Base-by-base conservation (phyloP, 73 alveolate genomes). In the Stentor coeruleus region DNA sequence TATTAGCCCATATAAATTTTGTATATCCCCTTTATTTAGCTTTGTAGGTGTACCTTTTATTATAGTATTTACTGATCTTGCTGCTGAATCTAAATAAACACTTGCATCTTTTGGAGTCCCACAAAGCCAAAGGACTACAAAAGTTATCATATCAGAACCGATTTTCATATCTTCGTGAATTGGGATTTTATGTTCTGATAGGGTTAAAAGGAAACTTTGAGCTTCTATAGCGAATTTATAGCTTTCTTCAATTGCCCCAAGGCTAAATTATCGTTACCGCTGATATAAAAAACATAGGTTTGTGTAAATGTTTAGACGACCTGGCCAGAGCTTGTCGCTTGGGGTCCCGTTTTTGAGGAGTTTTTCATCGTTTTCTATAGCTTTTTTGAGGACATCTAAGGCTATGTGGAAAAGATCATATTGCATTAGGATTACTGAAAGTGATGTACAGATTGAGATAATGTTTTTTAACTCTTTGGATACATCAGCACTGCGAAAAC, bases 1-100 rank as follows among this genome's bases (percentile, higher is more conserved):
- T 37, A 66, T 31, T 11, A 66, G n/a, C 42, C 79, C 79, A 33
- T 20, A 66, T 31, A 66, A 33, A 33, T 66, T 66, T 66, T 66
- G 79, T 37, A 31, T 66, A 2, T 31, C n/a, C 0, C 11, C n/a
- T 66, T 66, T 66, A 11, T 20, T 20, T 20, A 66, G 37, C 33
- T 66, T 66, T 66, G 79, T 20, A 33, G 79, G 79, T 26, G n/a
- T 66, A 15, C 79, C 79, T 66, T 66, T 66, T 14, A 66, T 66
- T 66, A 66, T 31, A 26, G 40, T 66, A 33, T 66, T 66, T 20
- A 66, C 37, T 31, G 37, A 28, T 66, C 37, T 37, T 1, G 79
- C 79, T 66, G 79, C n/a, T 66, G n/a, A 20, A 11, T 66, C 79
- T 14, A 66, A 40, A 33, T 66, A 66, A 1, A 26, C 79, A 33